Base-by-base conservation (phyloP, 495 filamentous ascomycete species). In the Xylaria grammica region DNA sequence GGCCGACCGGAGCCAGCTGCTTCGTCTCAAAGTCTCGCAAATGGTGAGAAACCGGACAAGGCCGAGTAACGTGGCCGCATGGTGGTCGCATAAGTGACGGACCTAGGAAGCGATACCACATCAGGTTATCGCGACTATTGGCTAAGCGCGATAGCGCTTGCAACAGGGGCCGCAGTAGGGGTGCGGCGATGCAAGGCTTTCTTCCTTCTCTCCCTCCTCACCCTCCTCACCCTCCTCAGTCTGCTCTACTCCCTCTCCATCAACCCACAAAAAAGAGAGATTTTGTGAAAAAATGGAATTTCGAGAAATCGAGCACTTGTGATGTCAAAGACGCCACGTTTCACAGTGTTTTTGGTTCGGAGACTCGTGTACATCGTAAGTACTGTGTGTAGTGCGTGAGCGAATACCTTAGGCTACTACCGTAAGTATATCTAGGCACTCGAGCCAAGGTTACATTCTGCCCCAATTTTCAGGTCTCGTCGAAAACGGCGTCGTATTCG, bases 121-220 rank as follows among this genome's bases (percentile, higher is more conserved):
- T 48, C 32, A 40, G 32, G 32, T 44, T 51, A 64, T 64, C 42
- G 62, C 52, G 62, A 49, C 22, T 58, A 56, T 64, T 58, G 53
- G 62, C 62, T 58, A 64, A 64, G 52, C 62, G 53, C 53, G 53
- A 58, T 60, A 51, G 11, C 42, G 42, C 27, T 59, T 59, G 56
- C 40, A 30, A 29, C n/a, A 40, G 60, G 5, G 22, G 26, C 34
- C 29, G 34, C 38, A 26, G 30, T 55, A 48, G 36, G 27, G 53
- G 54, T 56, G 62, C 62, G 62, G 62, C 62, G 62, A 64, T 64
- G 62, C 62, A 64, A 64, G 62, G 62, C 62, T 64, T 64, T 64
- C 62, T 58, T 30, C 11, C 36, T 29, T 8, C 11, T 55, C 22
- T 36, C 7, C 34, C n/a, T 30, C 29, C 24, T 30, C 11, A 2